A percentile compares a stretch with the other conserved stretches of the same genome.
Conservation (phyloP, 2,329 filamentous ascomycete genomes). For the Pseudocercospora cruenta region DNA sequence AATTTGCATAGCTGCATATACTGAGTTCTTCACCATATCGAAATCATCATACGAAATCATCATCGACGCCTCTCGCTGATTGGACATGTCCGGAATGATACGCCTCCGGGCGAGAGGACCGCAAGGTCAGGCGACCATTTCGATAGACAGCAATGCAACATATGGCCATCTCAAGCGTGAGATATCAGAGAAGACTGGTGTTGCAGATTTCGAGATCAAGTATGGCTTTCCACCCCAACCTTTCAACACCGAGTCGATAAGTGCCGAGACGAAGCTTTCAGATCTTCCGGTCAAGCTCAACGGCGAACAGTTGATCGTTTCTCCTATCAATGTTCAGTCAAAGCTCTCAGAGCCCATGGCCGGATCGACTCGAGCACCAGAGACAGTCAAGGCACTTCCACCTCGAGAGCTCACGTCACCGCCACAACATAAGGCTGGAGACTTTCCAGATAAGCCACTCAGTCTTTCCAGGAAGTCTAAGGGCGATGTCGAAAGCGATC, state of each 20-base stretch:
- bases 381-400: constrained; percentile 33
- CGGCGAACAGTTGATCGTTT: constrained; percentile 70
- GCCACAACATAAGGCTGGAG: constrained; percentile 32
- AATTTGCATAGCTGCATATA: background rate
- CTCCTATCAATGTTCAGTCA: constrained; percentile 48
- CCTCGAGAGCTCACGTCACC: constrained; percentile 26
- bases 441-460: constrained; percentile 38
- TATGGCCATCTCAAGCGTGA: constrained; percentile 63
- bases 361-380: constrained; percentile 27
- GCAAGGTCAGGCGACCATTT: constrained; percentile 70
- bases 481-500: constrained; percentile 56
- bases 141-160: constrained; percentile 69
- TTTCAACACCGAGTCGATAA: constrained; percentile 62
- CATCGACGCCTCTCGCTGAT: background rate
- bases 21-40: background rate
- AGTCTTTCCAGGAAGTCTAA: constrained; percentile 49
- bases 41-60: background rate
- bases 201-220: constrained; percentile 74
- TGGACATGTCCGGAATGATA: constrained; percentile 53
- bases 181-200: constrained; percentile 66
- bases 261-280: constrained; percentile 53
- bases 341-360: constrained; percentile 39
- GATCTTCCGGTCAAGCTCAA: constrained; percentile 66
- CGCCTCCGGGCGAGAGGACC: constrained; percentile 76
- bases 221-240: constrained; percentile 80